phyloP scores from a whole-genome alignment of 2,329 filamentous ascomycete species.

The Dothideomycetes sp. region DNA sequence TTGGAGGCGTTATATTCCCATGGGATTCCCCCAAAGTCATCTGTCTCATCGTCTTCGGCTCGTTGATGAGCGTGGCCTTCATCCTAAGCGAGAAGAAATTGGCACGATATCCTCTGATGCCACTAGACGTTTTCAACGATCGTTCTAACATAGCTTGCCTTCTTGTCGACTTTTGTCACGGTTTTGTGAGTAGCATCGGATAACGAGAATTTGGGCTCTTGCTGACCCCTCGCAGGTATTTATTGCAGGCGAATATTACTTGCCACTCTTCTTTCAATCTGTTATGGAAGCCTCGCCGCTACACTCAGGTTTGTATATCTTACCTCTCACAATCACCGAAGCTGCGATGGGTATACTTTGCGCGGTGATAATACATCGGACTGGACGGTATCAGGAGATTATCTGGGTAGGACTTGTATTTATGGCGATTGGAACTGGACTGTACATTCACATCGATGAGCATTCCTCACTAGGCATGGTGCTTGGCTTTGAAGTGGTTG shows the following conservation, averaged over 20 bases:
- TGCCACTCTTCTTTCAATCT: slow-evolving; percentile 64
- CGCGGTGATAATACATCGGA: slow-evolving; percentile 40
- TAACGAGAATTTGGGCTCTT: neutral
- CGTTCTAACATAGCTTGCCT: slow-evolving; percentile 48
- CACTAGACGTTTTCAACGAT: slow-evolving; percentile 48
- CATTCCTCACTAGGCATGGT: slow-evolving; percentile 28
- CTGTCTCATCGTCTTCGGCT: slow-evolving; percentile 42
- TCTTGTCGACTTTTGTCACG: slow-evolving; percentile 36
- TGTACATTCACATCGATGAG: slow-evolving; percentile 32
- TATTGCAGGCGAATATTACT: slow-evolving; percentile 56
- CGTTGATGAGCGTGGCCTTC: slow-evolving; percentile 39
- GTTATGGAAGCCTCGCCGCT: slow-evolving; percentile 51
- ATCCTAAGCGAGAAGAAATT: slow-evolving; percentile 52
- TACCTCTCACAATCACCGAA: slow-evolving; percentile 44
- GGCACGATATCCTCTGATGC: slow-evolving; percentile 58
- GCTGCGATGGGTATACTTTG: slow-evolving; percentile 33
- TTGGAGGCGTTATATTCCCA: slow-evolving; percentile 41
- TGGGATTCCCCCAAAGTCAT: slow-evolving; percentile 46
- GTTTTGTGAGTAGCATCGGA: slow-evolving; percentile 23
- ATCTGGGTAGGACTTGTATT: slow-evolving; percentile 33
- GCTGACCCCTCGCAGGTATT: slow-evolving; percentile 26
- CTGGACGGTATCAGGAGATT: slow-evolving; percentile 36
- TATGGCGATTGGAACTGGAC: slow-evolving; percentile 35
- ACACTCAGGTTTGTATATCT: slow-evolving; percentile 48
- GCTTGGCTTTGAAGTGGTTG: slow-evolving; percentile 39